phyloP scores from a whole-genome alignment of 2,329 filamentous ascomycete genomes.

The Aspergillus phoenicis region DNA sequence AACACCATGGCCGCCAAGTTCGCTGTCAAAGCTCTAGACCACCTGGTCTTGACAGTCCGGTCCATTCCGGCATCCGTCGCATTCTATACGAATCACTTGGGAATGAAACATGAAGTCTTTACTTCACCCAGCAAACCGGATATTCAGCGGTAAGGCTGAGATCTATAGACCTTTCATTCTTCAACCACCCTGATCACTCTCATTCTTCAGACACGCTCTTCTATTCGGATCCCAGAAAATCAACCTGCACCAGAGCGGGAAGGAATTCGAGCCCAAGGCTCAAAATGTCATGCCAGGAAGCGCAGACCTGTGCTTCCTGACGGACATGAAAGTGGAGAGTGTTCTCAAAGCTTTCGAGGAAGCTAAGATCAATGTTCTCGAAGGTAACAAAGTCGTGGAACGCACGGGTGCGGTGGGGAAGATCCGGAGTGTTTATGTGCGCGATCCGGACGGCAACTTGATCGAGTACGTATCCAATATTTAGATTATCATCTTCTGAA shows the following conservation, averaged over 20 bases:
- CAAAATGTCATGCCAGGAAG: slow-evolving; percentile 57
- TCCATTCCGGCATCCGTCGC: slow-evolving; percentile 52
- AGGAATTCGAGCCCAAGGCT: slow-evolving; percentile 64
- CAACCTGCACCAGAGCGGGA: slow-evolving; percentile 61
- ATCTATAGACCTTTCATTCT: background rate
- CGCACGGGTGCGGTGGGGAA: slow-evolving; percentile 60
- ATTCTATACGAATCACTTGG: slow-evolving; percentile 60
- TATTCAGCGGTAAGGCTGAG: slow-evolving; percentile 23
- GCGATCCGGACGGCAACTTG: slow-evolving; percentile 64
- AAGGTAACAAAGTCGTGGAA: slow-evolving; percentile 55
- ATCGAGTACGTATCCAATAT: slow-evolving; percentile 55
- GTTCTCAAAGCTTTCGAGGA: slow-evolving; percentile 48
- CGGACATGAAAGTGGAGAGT: slow-evolving; percentile 53
- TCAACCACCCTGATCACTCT: background rate
- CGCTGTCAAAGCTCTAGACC: slow-evolving; percentile 56
- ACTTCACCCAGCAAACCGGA: slow-evolving; percentile 42
- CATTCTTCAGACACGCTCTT: slow-evolving; percentile 53
- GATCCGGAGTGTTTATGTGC: slow-evolving; percentile 61
- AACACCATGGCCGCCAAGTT: slow-evolving; percentile 23
- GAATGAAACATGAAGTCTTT: slow-evolving; percentile 61
- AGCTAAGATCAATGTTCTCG: slow-evolving; percentile 49
- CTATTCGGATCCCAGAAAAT: slow-evolving; percentile 63
- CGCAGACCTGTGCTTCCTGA: slow-evolving; percentile 63
- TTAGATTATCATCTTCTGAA: too few relatives aligned
- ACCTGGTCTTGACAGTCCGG: slow-evolving; percentile 62